Evolutionary conservation across 2,329 filamentous ascomycete genomes (phyloP).

Genomic region (Hymenoscyphus salicellus): DNA sequence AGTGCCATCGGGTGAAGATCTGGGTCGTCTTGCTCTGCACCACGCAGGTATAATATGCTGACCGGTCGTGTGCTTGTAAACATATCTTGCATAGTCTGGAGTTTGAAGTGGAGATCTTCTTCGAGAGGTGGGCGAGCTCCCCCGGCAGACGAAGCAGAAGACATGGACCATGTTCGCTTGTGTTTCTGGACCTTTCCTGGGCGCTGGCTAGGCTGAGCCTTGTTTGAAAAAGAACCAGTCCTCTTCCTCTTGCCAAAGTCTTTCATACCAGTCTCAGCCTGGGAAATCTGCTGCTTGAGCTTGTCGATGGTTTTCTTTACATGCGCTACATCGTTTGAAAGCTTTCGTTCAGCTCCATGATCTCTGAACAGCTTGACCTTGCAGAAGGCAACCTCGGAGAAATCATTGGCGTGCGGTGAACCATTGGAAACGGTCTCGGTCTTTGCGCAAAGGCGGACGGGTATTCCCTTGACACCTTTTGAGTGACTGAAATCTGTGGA

Average conservation of each 20-base stretch:
- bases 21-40: constrained; percentile 74
- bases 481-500: constrained; percentile 99
- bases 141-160: constrained; percentile 66
- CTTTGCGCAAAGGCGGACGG: constrained; percentile 88
- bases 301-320: constrained; percentile 97
- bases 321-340: constrained; percentile 90
- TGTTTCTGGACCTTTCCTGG: constrained; percentile 86
- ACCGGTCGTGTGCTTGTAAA: constrained; percentile 78
- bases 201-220: constrained; percentile 49
- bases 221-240: constrained; percentile 45
- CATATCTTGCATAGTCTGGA: constrained; percentile 80
- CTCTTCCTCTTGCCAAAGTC: constrained; percentile 65
- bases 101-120: constrained; percentile 76
- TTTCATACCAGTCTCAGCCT: constrained; percentile 67
- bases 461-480: constrained; percentile 96
- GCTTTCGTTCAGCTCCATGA: constrained; percentile 89
- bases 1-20: constrained; percentile 75
- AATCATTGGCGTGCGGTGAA: constrained; percentile 46
- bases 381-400: constrained; percentile 81
- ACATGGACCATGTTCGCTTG: constrained; percentile 93
- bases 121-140: constrained; percentile 54
- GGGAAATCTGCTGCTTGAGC: constrained; percentile 86
- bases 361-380: constrained; percentile 97
- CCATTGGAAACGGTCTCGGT: constrained; percentile 65
- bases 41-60: constrained; percentile 73